phyloP scores from a whole-genome alignment of 148 eudicot species.

The Camellia lanceoleosa region DNA sequence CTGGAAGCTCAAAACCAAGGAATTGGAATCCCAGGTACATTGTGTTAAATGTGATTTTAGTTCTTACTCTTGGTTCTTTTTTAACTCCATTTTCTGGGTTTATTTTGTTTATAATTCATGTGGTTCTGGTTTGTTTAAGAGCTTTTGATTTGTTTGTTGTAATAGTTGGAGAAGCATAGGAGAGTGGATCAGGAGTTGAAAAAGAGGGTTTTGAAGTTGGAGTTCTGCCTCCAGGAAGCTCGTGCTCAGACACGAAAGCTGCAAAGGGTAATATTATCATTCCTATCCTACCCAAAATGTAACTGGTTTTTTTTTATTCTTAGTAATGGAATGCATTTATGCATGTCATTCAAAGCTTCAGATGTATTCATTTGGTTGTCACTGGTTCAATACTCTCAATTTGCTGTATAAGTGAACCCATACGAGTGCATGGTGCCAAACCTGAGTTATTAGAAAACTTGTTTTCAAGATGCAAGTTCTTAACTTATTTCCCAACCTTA shows the following conservation, averaged over 20 bases:
- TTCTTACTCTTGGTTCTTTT: not conserved
- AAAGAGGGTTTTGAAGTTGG: slow-evolving; percentile 87
- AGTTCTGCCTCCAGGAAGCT: slow-evolving; percentile 95
- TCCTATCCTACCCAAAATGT: not conserved
- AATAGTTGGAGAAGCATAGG: slow-evolving; percentile 76
- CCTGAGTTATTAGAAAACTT: too few species aligned
- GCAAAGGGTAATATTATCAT: slow-evolving; percentile 58
- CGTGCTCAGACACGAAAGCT: slow-evolving; percentile 93
- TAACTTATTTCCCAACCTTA: too few species aligned
- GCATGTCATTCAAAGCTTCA: not conserved
- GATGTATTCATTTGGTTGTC: slow-evolving; percentile 6
- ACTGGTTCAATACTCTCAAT: not conserved
- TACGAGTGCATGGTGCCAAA: too few species aligned
- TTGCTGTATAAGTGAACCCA: not conserved
- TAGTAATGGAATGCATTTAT: not conserved
- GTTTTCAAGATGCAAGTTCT: too few species aligned
- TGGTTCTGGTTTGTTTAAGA: not conserved
- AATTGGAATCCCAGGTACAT: slow-evolving; percentile 79
- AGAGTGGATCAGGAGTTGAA: slow-evolving; percentile 86
- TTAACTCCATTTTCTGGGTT: not conserved
- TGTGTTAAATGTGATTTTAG: not conserved
- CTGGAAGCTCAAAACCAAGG: slow-evolving; percentile 85
- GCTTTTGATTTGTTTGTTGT: not conserved
- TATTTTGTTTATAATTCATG: not conserved
- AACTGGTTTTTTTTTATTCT: not conserved